Evolutionary conservation across 1,139 yeast genomes (phyloP).

Genomic region (Wickerhamiella pararugosa): DNA sequence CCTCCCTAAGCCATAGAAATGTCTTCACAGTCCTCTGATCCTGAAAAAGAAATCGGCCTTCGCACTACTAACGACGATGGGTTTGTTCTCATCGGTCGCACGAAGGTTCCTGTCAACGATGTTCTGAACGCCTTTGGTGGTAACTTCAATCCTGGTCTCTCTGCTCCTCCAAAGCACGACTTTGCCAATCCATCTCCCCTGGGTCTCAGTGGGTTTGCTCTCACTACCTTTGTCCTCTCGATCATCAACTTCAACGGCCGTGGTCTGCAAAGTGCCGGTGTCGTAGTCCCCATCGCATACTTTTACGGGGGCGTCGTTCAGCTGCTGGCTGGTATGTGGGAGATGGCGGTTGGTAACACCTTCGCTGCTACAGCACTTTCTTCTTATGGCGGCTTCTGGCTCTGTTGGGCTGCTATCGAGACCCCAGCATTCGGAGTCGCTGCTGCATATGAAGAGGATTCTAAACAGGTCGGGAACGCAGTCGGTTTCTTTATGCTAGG

Average conservation of each 20-base stretch:
- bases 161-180: conserved; percentile 47
- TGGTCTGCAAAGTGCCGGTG: conserved; percentile 36
- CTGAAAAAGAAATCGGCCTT: conserved; percentile 11
- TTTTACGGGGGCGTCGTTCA: conserved; percentile 80
- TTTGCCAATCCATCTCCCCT: conserved; percentile 85
- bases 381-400: conserved; percentile 84
- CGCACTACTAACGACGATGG: conserved; percentile 25
- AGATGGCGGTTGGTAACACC: conserved; percentile 54
- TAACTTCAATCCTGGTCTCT: conserved; percentile 46
- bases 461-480: conserved; percentile 35
- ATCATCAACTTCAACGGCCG: conserved; percentile 48
- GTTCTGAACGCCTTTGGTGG: conserved; percentile 62
- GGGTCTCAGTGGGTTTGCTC: conserved; percentile 71
- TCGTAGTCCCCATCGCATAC: conserved; percentile 59
- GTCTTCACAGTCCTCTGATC: too few species aligned
- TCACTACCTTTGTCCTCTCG: conserved; percentile 70
- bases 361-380: conserved; percentile 81
- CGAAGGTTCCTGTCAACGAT: conserved; percentile 48
- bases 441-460: conserved; percentile 34
- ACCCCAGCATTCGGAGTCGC: conserved; percentile 61
- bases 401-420: conserved; percentile 56
- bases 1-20: too few species aligned
- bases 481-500: conserved; percentile 62
- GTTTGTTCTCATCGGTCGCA: conserved; percentile 62
- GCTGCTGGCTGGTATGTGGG: conserved; percentile 62